Evolutionary conservation across 441 rosid genomes (phyloP), one percentile per base, ranked within the genome.

Genomic region (Aleurites moluccanus): DNA sequence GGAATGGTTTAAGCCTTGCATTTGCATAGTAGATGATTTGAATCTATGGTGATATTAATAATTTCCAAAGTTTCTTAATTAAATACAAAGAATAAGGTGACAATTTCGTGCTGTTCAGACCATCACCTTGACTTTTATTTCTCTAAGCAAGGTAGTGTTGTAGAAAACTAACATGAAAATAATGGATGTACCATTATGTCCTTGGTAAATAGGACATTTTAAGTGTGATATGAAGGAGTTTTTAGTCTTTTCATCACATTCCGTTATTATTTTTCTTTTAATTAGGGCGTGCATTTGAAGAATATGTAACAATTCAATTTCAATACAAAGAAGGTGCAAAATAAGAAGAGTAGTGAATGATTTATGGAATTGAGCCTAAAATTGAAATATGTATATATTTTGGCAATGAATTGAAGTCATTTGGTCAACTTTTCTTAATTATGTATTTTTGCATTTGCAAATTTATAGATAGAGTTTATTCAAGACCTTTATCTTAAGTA

Each of bases 111-210:
- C 49, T 20, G 25, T 25, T 68, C 60, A 79, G 81, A 76, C 80
- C 52, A 76, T n/a, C 61, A 9, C 20, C 63, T 80, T 80, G 86
- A 85, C 90, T 84, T 87, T 78, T n/a, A 72, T 63, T 70, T 28
- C 78, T 55, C 21, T 0, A 70, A 77, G 84, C 64, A 81, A 78
- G 79, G 78, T n/a, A n/a, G n/a, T 33, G 60, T 9, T 21, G 63
- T 55, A 63, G 64, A 62, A 75, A 67, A 50, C 3, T 59, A 59
- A 64, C 60, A 62, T 61, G 68, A 21, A 38, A 62, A 10, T 27
- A 11, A 11, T 7, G 21, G 27, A 59, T 69, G 6, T 78, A 55
- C 75, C 45, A 44, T 73, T 75, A 27, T 77, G 76, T 11, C 80
- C 77, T 68, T 64, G 52, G 49, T 1, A 14, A 8, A 52, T 13